These are phyloP conservation scores for Petasospora fabianii DNA, from an alignment of 1,139 yeast genomes.

Conservation along the genomic window DNA sequence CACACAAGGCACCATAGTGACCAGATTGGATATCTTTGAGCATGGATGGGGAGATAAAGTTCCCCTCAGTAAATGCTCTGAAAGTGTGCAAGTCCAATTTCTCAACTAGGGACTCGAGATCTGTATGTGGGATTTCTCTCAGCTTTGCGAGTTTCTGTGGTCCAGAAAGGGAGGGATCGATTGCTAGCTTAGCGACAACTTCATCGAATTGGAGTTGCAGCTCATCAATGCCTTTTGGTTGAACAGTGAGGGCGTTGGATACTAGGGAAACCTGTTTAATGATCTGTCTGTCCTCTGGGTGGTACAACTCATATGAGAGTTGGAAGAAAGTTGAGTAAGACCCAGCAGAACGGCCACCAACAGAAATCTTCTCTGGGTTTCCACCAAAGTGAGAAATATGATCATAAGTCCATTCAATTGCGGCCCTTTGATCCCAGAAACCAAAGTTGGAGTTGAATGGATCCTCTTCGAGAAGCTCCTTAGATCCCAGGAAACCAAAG, in stretches of 20 bases:
- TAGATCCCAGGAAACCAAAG: conserved; percentile 36
- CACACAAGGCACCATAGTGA: conserved; percentile 30
- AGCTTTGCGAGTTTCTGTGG: conserved; percentile 26
- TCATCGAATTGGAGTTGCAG: conserved; percentile 36
- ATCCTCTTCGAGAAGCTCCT: conserved; percentile 18
- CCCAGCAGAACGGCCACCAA: conserved; percentile 32
- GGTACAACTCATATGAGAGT: conserved; percentile 34
- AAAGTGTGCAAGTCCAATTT: conserved; percentile 34
- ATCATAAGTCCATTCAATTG: conserved; percentile 38
- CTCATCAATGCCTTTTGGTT: conserved; percentile 27
- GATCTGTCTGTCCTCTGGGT: conserved; percentile 33
- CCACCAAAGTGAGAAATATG: conserved; percentile 33
- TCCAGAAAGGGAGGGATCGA: conserved; percentile 7
- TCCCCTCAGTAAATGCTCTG: conserved; percentile 39
- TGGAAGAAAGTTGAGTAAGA: conserved; percentile 21
- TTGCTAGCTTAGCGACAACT: conserved; percentile 25
- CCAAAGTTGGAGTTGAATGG: conserved; percentile 35
- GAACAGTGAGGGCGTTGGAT: conserved; percentile 31
- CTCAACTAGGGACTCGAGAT: conserved; percentile 31
- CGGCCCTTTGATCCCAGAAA: conserved; percentile 40
- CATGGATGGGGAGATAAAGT: conserved; percentile 32
- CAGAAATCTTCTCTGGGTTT: conserved; percentile 30
- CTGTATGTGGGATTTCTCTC: conserved; percentile 24
- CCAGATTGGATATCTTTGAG: conserved; percentile 34
- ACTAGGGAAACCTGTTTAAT: conserved; percentile 35